phyloP scores from a whole-genome alignment of 257 asterid species.

The Henckelia pumila region DNA sequence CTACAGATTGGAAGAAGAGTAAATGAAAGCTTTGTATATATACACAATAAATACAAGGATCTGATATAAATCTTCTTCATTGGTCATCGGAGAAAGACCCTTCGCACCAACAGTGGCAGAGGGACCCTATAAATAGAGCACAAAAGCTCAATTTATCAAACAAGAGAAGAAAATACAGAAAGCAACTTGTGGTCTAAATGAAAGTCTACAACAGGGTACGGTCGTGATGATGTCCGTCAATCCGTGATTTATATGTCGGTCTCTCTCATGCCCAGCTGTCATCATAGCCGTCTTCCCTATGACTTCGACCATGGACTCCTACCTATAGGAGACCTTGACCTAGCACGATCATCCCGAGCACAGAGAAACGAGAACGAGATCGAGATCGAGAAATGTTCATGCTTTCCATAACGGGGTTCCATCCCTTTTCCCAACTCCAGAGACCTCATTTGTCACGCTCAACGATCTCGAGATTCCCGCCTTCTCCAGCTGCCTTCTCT shows the following conservation, averaged over 20 bases:
- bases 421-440: conserved; percentile 85
- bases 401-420: conserved; percentile 66
- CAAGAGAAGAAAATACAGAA: conserved; percentile 21
- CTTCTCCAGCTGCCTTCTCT: conserved; percentile 83
- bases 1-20: conserved; percentile 18
- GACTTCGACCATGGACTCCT: conserved; percentile 79
- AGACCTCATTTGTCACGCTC: conserved; percentile 72
- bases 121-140: conserved; percentile 64
- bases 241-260: conserved; percentile 78
- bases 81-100: conserved; percentile 93
- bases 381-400: conserved; percentile 60
- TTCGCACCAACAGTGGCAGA: conserved; percentile 95
- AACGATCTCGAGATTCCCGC: conserved; percentile 79
- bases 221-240: conserved; percentile 62
- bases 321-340: conserved; percentile 90
- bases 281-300: conserved; percentile 85
- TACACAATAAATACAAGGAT: conserved; percentile 54
- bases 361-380: conserved; percentile 67
- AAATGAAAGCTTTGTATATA: conserved; percentile 23
- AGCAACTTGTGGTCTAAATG: conserved; percentile 6
- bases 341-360: conserved; percentile 68
- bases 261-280: conserved; percentile 70
- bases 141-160: conserved; percentile 24
- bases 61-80: conserved; percentile 94
- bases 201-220: conserved; percentile 63